Evolutionary conservation across 2,329 filamentous ascomycete genomes (phyloP).

Genomic region (Pseudopyricularia javanii): DNA sequence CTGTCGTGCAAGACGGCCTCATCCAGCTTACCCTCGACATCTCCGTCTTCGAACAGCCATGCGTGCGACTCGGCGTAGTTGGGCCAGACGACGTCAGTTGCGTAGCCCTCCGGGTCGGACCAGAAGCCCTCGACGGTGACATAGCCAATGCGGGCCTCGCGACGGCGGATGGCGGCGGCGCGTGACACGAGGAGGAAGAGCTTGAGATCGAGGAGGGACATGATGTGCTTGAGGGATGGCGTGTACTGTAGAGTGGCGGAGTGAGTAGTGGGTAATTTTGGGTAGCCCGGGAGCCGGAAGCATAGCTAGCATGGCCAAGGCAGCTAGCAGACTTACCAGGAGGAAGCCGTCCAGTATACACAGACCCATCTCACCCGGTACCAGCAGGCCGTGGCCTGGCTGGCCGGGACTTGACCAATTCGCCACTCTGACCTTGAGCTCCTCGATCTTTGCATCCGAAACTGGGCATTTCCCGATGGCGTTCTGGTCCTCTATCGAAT

Average conservation of each 20-base stretch:
- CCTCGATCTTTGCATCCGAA: constrained; percentile 28
- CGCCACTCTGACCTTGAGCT: constrained; percentile 33
- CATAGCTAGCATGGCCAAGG: neutral
- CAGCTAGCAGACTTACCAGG: constrained; percentile 24
- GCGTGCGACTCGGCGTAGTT: constrained; percentile 75
- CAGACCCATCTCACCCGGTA: constrained; percentile 26
- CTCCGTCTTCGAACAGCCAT: constrained; percentile 62
- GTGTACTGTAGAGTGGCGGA: constrained; percentile 36
- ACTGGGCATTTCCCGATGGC: constrained; percentile 44
- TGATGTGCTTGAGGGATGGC: constrained; percentile 35
- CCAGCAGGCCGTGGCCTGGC: constrained; percentile 25
- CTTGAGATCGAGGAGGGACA: constrained; percentile 56
- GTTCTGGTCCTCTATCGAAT: constrained; percentile 53
- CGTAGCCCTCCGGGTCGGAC: constrained; percentile 87
- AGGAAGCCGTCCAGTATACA: constrained; percentile 84
- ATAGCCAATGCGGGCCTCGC: constrained; percentile 62
- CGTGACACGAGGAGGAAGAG: constrained; percentile 67
- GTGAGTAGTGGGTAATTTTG: neutral
- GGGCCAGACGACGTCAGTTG: constrained; percentile 91
- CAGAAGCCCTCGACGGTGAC: constrained; percentile 85
- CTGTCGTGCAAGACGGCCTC: constrained; percentile 19
- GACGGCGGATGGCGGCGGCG: constrained; percentile 46
- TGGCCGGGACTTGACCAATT: constrained; percentile 31
- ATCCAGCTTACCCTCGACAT: constrained; percentile 46
- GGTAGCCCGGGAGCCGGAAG: neutral